Evolutionary conservation across 805 yeast species (phyloP), one percentile per base, ranked within the genome.

Genomic region (Ogataea corticis): DNA sequence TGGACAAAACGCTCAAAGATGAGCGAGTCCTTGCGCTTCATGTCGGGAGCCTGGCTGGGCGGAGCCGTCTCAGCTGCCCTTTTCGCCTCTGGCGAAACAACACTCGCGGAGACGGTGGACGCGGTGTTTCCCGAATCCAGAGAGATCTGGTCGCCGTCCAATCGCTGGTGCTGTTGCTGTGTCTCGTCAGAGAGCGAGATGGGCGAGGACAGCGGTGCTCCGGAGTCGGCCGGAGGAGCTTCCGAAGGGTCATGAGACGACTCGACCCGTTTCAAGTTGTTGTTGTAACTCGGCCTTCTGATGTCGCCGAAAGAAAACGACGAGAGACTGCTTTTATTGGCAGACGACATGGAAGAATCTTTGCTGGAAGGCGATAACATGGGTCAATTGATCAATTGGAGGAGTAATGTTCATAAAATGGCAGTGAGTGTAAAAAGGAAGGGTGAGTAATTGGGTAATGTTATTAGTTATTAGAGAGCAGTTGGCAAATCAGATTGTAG

Each of bases 1-100:
- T 83, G 85, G 7, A 83, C 88, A 38, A 77, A 72, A 45, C 88
- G 71, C 54, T 83, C 90, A 58, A 80, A 85, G 57, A 83, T 84
- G 58, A 76, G 59, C 13, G 84, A 78, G 23, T 64, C 66, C 21
- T 61, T 55, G 18, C 57, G 51, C 35, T 53, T 40, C 15, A 52
- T 25, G 16, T 41, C 36, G 30, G 19, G 47, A 32, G 14, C 9
- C 25, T 21, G 25, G 9, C 25, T 21, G 5, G 25, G 25, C 25
- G 25, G 25, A 21, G 9, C 25, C 7, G 7, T 21, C 25, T 21
- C 9, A 9, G 40, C 27, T 6, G 9, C 25, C 7, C 25, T 21
- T 9, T 21, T 21, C 7, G 40, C 27, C 3, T 40, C 27, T 16
- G 49, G 39, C 2, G 39, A 51, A 29, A 29, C 42, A 27, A 40